phyloP scores from a whole-genome alignment of 169 alveolate genomes.

The Cryptosporidium muris region DNA sequence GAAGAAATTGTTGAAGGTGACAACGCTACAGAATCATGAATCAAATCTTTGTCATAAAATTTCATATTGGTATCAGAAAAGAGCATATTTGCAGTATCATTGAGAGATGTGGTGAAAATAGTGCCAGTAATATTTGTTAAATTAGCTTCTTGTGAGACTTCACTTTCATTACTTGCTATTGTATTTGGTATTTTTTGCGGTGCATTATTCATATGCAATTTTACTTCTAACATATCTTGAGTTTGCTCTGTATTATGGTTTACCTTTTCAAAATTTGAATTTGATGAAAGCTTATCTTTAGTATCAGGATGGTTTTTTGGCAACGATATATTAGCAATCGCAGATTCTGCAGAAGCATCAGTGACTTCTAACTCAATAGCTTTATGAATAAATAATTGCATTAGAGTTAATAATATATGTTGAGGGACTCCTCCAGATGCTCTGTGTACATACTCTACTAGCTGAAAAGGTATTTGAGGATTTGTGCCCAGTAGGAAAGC shows the following conservation, averaged over 20 bases:
- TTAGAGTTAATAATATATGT: slow-evolving; percentile 73
- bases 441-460: slow-evolving; percentile 79
- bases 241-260: background rate
- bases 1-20: slow-evolving; percentile 28
- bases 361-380: slow-evolving; percentile 18
- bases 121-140: too few relatives aligned
- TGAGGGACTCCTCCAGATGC: slow-evolving; percentile 79
- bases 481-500: slow-evolving; percentile 72
- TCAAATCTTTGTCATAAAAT: background rate
- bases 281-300: slow-evolving; percentile 2
- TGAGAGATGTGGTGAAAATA: too few relatives aligned
- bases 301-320: too few relatives aligned
- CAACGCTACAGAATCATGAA: slow-evolving; percentile 14
- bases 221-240: too few relatives aligned
- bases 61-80: too few relatives aligned
- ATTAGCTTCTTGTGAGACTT: too few relatives aligned
- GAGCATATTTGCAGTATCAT: too few relatives aligned
- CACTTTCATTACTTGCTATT: too few relatives aligned
- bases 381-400: slow-evolving; percentile 70
- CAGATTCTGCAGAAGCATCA: background rate
- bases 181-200: too few relatives aligned
- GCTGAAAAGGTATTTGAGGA: slow-evolving; percentile 69
- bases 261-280: slow-evolving; percentile 4
- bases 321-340: background rate
- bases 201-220: too few relatives aligned